phyloP scores from a whole-genome alignment of 805 yeast genomes.

The Schizosaccharomyces osmophilus region DNA sequence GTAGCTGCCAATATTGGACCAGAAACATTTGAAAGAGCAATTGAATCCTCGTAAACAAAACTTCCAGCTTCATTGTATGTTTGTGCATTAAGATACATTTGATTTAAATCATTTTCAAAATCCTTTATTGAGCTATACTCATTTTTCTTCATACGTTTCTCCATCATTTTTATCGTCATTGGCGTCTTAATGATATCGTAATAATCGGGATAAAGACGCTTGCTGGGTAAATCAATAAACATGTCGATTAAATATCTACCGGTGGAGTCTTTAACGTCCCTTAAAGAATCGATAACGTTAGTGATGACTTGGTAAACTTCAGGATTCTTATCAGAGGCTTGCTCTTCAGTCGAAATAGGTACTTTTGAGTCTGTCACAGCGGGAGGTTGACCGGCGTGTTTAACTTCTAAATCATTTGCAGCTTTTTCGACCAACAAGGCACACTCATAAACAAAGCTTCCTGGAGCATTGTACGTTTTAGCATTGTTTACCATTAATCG shows the following conservation, averaged over 20 bases:
- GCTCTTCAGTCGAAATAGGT: not conserved
- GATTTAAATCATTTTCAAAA: conserved; percentile 31
- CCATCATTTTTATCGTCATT: conserved; percentile 40
- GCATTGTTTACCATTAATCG: conserved; percentile 51
- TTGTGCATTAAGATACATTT: conserved; percentile 60
- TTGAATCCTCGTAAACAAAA: conserved; percentile 47
- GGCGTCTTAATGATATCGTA: conserved; percentile 48
- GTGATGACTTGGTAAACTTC: not conserved
- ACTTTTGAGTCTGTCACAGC: not conserved
- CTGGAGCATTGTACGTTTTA: conserved; percentile 35
- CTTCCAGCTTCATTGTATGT: conserved; percentile 52
- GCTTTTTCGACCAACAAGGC: conserved; percentile 38
- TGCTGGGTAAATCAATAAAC: conserved; percentile 50
- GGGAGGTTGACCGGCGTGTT: not conserved
- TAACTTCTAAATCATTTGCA: conserved; percentile 17
- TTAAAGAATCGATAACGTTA: conserved; percentile 17
- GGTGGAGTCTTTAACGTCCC: conserved; percentile 23
- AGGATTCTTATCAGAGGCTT: not conserved
- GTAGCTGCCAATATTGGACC: not conserved
- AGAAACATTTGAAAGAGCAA: conserved; percentile 19
- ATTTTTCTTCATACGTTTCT: not conserved
- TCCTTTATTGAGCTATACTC: conserved; percentile 15
- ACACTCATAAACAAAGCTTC: conserved; percentile 33
- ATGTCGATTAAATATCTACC: conserved; percentile 8
- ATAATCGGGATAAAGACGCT: conserved; percentile 56